Evolutionary conservation across 805 yeast species (phyloP).

Genomic region (Candida pseudoglaebosa): DNA sequence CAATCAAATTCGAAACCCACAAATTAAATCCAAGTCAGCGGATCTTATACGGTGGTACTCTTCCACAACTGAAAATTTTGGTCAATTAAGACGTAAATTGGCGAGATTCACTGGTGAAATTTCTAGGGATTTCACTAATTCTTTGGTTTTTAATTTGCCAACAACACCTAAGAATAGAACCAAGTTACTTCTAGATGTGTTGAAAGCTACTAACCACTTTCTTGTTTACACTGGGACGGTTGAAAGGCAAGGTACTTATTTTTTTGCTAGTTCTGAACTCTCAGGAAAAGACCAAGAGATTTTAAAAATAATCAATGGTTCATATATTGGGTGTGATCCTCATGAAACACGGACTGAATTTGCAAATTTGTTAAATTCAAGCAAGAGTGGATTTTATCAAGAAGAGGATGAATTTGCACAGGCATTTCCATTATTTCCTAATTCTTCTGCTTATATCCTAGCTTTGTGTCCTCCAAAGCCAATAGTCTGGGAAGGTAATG

Average conservation of each 20-base stretch:
- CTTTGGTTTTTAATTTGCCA: conserved; percentile 55
- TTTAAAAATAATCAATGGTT: conserved; percentile 34
- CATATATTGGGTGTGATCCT: conserved; percentile 35
- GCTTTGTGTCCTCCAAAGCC: conserved; percentile 80
- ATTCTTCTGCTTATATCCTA: conserved; percentile 54
- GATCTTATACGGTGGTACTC: conserved; percentile 60
- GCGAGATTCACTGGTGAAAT: conserved; percentile 70
- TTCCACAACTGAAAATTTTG: conserved; percentile 65
- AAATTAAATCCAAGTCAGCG: conserved; percentile 39
- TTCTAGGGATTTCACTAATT: conserved; percentile 68
- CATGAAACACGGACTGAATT: conserved; percentile 22
- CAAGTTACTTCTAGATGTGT: conserved; percentile 50
- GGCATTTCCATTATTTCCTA: conserved; percentile 15
- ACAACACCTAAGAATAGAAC: conserved; percentile 39
- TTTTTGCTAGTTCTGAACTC: conserved; percentile 68
- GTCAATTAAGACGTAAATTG: conserved; percentile 74
- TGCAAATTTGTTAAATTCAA: conserved; percentile 21
- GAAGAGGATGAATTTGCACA: conserved; percentile 13
- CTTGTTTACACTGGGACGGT: conserved; percentile 69
- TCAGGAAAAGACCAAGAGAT: conserved; percentile 37
- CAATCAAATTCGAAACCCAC: conserved; percentile 61
- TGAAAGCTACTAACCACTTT: conserved; percentile 68
- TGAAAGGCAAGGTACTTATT: conserved; percentile 72
- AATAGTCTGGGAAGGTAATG: conserved; percentile 85
- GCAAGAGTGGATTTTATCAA: conserved; percentile 15